A percentile compares a stretch with the other conserved stretches of the same genome.
These are phyloP conservation scores for Manihot esculenta DNA, from an alignment of 441 rosid species.

Conservation along the genomic window DNA sequence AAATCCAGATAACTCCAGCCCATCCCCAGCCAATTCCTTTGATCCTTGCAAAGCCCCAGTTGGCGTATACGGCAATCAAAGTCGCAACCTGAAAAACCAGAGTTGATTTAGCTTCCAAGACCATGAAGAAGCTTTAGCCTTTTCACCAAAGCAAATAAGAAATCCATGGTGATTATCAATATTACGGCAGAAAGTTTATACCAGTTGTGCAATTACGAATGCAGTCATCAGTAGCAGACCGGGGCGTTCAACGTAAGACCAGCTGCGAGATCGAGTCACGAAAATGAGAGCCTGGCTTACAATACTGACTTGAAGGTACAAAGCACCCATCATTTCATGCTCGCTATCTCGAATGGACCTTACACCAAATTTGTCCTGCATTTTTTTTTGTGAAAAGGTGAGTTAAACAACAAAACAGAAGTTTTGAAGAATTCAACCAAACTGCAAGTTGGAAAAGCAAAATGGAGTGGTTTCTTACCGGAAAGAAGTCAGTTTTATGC, in stretches of 20 bases:
- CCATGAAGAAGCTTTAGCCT: not conserved
- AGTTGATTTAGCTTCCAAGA: not conserved
- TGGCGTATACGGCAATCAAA: slow-evolving; percentile 59
- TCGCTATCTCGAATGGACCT: slow-evolving; percentile 36
- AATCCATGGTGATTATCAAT: not conserved
- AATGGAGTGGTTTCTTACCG: slow-evolving; percentile 36
- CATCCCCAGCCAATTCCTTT: slow-evolving; percentile 89
- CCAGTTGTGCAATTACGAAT: slow-evolving; percentile 66
- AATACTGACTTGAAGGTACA: slow-evolving; percentile 93
- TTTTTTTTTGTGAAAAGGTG: not conserved
- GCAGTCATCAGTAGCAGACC: slow-evolving; percentile 58
- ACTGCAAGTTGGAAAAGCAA: not conserved
- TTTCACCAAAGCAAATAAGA: not conserved
- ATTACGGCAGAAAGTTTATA: slow-evolving; percentile 22
- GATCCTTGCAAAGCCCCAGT: slow-evolving; percentile 78
- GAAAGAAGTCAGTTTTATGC: slow-evolving; percentile 64
- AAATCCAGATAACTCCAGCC: slow-evolving; percentile 90
- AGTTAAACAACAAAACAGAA: not conserved
- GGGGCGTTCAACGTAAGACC: slow-evolving; percentile 87
- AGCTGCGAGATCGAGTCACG: slow-evolving; percentile 89
- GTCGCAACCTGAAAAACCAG: slow-evolving; percentile 63
- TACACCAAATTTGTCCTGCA: slow-evolving; percentile 72
- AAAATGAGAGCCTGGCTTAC: slow-evolving; percentile 92
- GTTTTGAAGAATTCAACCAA: not conserved
- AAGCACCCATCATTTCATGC: slow-evolving; percentile 72